phyloP scores from a whole-genome alignment of 2,329 filamentous ascomycete genomes.

The Fusarium luffae region DNA sequence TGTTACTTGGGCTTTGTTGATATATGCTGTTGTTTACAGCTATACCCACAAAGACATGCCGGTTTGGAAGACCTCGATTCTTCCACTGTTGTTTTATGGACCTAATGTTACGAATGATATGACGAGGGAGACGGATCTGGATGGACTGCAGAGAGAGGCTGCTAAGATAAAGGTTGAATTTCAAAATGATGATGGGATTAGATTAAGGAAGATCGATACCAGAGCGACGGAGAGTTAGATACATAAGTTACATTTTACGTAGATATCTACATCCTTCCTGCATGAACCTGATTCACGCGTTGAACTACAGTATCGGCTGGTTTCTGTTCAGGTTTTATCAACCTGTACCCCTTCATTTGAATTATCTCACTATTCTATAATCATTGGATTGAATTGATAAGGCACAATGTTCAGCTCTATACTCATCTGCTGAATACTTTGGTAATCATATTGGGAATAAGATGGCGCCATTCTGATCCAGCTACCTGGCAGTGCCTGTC shows the following conservation, averaged over 20 bases:
- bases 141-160: not conserved
- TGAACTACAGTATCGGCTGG: too few relatives aligned
- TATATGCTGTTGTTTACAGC: not conserved
- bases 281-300: too few relatives aligned
- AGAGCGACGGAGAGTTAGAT: not conserved
- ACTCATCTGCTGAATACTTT: too few relatives aligned
- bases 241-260: not conserved
- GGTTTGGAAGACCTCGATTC: constrained; percentile 6
- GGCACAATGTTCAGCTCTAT: too few relatives aligned
- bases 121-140: not conserved
- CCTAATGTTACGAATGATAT: not conserved
- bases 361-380: too few relatives aligned
- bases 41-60: not conserved
- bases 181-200: not conserved
- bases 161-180: not conserved
- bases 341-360: too few relatives aligned
- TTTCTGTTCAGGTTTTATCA: too few relatives aligned
- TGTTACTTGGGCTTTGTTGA: not conserved
- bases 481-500: too few relatives aligned
- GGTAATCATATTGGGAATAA: too few relatives aligned
- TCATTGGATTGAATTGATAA: too few relatives aligned
- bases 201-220: not conserved
- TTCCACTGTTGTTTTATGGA: constrained; percentile 6
- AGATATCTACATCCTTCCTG: too few relatives aligned
- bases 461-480: too few relatives aligned